Percentiles rank a stretch among this genome's conserved stretches.
These are phyloP conservation scores for Coemansia sp. DNA, from an alignment of 192 early-diverging fungal genomes.

Conservation along the genomic window DNA sequence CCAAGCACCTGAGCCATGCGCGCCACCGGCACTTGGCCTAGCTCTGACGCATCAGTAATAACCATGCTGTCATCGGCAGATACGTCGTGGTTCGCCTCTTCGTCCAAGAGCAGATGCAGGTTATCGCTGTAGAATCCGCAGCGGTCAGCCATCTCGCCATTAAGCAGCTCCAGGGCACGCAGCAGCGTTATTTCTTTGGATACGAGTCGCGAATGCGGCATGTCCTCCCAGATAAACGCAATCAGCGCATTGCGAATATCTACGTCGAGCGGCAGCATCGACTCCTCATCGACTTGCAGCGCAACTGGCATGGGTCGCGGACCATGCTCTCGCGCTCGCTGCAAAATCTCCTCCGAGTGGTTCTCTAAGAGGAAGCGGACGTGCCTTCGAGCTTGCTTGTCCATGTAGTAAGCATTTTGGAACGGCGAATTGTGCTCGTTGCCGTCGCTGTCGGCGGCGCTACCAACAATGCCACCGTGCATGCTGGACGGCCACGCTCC, in stretches of 20 bases:
- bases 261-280: conserved; percentile 29
- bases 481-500: not conserved
- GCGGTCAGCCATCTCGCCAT: conserved; percentile 31
- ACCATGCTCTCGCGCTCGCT: conserved; percentile 21
- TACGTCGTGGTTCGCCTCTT: conserved; percentile 23
- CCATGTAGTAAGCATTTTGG: conserved; percentile 33
- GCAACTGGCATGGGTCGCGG: conserved; percentile 47
- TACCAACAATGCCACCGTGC: not conserved
- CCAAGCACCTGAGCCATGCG: conserved; percentile 30
- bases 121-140: conserved; percentile 23
- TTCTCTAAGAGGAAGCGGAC: conserved; percentile 28
- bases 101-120: conserved; percentile 21
- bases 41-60: not conserved
- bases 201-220: conserved; percentile 20
- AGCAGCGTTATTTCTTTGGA: conserved; percentile 42
- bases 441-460: conserved; percentile 7
- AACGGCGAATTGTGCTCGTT: conserved; percentile 28
- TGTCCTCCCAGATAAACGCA: conserved; percentile 43
- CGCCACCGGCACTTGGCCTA: conserved; percentile 14
- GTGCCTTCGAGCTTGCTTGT: conserved; percentile 26
- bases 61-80: conserved; percentile 2
- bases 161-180: conserved; percentile 45
- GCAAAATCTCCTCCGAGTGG: conserved; percentile 24
- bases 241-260: conserved; percentile 27
- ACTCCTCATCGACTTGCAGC: conserved; percentile 22